Percentiles rank a stretch among this genome's conserved stretches.
Conservation (phyloP, 106 monocot genomes). For the Vanilla planifolia region DNA sequence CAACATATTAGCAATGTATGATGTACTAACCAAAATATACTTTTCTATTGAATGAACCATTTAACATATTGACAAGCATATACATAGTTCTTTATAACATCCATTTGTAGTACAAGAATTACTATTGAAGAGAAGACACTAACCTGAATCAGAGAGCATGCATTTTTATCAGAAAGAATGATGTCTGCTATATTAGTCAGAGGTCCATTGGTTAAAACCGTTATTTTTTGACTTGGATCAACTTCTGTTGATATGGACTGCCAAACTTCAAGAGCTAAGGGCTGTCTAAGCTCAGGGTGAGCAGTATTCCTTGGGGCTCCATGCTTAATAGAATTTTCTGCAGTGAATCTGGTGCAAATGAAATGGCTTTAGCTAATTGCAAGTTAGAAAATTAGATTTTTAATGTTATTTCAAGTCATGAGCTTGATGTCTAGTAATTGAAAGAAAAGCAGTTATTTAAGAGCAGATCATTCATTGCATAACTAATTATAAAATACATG, state of each 20-base stretch:
- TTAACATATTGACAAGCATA: no score
- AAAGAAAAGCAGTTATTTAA: no score
- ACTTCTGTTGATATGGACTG: constrained; percentile 24
- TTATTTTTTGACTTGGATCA: constrained; percentile 38
- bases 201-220: constrained; percentile 77
- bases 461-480: no score
- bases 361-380: not conserved
- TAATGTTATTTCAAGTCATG: not conserved
- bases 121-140: not conserved
- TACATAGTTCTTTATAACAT: not conserved
- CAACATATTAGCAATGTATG: no score
- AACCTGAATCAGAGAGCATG: constrained; percentile 59
- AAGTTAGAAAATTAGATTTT: not conserved
- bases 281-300: constrained; percentile 59
- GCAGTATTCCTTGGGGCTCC: constrained; percentile 74
- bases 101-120: no score
- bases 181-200: constrained; percentile 85
- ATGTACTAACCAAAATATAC: no score
- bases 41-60: no score
- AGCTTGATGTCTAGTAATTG: no score
- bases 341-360: constrained; percentile 40
- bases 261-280: constrained; percentile 71
- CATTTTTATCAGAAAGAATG: constrained; percentile 44
- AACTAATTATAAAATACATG: no score
- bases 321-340: constrained; percentile 55